phyloP scores from a whole-genome alignment of 1,284 basidiomycete species.

The Ustilago cynodontis region DNA sequence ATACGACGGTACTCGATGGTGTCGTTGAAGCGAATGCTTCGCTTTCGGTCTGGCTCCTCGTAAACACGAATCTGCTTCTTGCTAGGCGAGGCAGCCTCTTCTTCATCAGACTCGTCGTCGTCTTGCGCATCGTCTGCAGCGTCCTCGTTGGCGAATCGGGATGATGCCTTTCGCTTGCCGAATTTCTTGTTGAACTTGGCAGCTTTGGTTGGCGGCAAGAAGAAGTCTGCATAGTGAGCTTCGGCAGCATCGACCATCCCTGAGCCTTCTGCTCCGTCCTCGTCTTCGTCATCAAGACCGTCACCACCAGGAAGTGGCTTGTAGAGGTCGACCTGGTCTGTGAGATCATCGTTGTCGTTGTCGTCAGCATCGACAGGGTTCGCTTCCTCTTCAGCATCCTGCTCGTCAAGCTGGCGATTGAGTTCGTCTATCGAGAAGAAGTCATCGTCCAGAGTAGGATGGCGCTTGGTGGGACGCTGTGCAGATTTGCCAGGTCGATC shows the following conservation, averaged over 20 bases:
- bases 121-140: conserved; percentile 25
- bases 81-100: conserved; percentile 16
- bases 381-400: conserved; percentile 76
- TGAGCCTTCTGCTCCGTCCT: conserved; percentile 47
- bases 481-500: conserved; percentile 48
- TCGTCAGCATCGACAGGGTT: conserved; percentile 73
- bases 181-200: conserved; percentile 53
- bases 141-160: conserved; percentile 39
- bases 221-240: conserved; percentile 75
- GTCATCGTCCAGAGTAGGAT: conserved; percentile 85
- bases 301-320: conserved; percentile 46
- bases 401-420: conserved; percentile 85
- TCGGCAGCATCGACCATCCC: conserved; percentile 54
- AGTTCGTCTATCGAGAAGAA: conserved; percentile 93
- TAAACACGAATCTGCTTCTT: conserved; percentile 63
- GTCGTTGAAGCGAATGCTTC: conserved; percentile 79
- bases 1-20: conserved; percentile 81
- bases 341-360: conserved; percentile 74
- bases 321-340: conserved; percentile 70
- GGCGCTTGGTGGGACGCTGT: conserved; percentile 54
- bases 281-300: conserved; percentile 42
- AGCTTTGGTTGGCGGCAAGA: conserved; percentile 69
- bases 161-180: conserved; percentile 42
- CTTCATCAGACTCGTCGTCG: conserved; percentile 21
- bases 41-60: conserved; percentile 49